Conservation (phyloP, 1,284 basidiomycete genomes). For the Farysia itapuensis region DNA sequence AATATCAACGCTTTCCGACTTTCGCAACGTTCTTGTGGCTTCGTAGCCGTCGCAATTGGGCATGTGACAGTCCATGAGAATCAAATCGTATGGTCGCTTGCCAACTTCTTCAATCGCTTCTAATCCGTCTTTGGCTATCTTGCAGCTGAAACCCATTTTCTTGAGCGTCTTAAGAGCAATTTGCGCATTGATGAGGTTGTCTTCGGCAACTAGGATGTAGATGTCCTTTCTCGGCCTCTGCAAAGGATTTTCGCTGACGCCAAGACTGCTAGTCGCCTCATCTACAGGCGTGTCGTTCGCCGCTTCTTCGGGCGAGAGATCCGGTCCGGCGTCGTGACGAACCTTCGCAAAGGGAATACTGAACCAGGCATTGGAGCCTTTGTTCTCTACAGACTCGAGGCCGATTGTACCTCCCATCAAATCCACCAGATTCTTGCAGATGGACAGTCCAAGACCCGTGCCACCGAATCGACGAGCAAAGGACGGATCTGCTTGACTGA, state of each 20-base stretch:
- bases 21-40: constrained; percentile 44
- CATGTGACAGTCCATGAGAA: constrained; percentile 51
- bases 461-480: constrained; percentile 53
- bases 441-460: constrained; percentile 53
- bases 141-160: constrained; percentile 57
- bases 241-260: constrained; percentile 41
- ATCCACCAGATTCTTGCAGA: constrained; percentile 51
- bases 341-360: constrained; percentile 50
- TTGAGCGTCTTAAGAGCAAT: constrained; percentile 52
- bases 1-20: constrained; percentile 41
- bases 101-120: constrained; percentile 44
- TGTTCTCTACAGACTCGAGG: constrained; percentile 51
- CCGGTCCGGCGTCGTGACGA: constrained; percentile 11
- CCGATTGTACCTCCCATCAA: constrained; percentile 53
- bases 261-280: constrained; percentile 33
- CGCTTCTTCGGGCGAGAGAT: constrained; percentile 26
- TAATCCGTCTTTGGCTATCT: constrained; percentile 51
- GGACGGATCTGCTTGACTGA: constrained; percentile 55
- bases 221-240: constrained; percentile 48
- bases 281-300: constrained; percentile 23
- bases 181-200: constrained; percentile 55
- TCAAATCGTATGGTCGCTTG: constrained; percentile 47
- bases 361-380: constrained; percentile 55
- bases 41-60: constrained; percentile 54
- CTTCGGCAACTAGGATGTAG: constrained; percentile 56